These are phyloP conservation scores for Metarhizium sp. DNA, from an alignment of 2,329 filamentous ascomycete genomes.

Conservation along the genomic window DNA sequence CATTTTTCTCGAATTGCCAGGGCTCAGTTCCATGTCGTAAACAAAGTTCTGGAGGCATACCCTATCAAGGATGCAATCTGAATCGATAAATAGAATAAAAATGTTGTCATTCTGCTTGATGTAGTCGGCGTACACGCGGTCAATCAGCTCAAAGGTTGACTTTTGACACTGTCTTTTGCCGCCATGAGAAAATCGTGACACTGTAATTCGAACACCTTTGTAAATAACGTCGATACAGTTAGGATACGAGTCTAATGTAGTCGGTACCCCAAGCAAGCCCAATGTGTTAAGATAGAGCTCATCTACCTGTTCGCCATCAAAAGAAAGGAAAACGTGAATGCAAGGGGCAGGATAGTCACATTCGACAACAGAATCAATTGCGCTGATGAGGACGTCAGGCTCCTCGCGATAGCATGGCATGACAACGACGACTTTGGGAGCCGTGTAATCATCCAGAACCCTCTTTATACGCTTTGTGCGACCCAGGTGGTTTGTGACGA, in stretches of 20 bases:
- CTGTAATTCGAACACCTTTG: constrained; percentile 71
- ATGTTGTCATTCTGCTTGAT: constrained; percentile 81
- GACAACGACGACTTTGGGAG: constrained; percentile 89
- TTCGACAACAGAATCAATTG: constrained; percentile 83
- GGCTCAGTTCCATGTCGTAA: constrained; percentile 97
- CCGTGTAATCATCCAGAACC: constrained; percentile 72
- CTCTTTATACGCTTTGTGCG: constrained; percentile 74
- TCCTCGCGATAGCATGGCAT: constrained; percentile 97
- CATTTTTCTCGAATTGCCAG: constrained; percentile 86
- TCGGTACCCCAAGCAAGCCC: constrained; percentile 71
- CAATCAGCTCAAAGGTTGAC: constrained; percentile 83
- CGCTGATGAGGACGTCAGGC: constrained; percentile 72
- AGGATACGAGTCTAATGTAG: constrained; percentile 69
- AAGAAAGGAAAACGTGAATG: constrained; percentile 90
- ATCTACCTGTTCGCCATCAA: constrained; percentile 83
- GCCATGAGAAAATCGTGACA: constrained; percentile 87
- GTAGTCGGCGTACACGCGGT: constrained; percentile 84
- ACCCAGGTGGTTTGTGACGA: constrained; percentile 80
- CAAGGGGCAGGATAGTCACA: constrained; percentile 90
- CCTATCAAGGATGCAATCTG: constrained; percentile 86
- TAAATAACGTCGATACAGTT: constrained; percentile 87
- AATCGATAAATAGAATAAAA: constrained; percentile 95
- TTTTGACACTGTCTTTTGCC: constrained; percentile 94
- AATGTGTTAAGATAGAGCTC: constrained; percentile 84
- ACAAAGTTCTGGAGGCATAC: constrained; percentile 95